Evolutionary conservation across 2,329 filamentous ascomycete species (phyloP).

Genomic region (Myriosclerotinia scirpicola): DNA sequence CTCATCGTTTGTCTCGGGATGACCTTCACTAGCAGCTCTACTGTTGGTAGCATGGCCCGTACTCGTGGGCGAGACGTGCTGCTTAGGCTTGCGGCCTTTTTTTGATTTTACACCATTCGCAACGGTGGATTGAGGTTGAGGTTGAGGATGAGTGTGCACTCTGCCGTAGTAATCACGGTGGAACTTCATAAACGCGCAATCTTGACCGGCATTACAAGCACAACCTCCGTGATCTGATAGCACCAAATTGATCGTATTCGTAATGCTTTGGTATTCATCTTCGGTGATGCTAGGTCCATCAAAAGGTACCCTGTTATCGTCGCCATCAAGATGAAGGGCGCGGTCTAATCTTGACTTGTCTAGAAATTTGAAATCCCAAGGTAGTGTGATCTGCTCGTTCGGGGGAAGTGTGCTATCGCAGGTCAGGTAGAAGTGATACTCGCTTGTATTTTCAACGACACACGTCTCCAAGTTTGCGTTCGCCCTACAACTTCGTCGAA

Average conservation of each 20-base stretch:
- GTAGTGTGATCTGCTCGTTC: slow-evolving; percentile 62
- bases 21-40: slow-evolving; percentile 62
- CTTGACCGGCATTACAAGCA: slow-evolving; percentile 65
- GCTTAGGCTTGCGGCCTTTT: slow-evolving; percentile 51
- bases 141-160: slow-evolving; percentile 49
- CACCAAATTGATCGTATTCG: slow-evolving; percentile 66
- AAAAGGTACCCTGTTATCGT: slow-evolving; percentile 50
- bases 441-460: slow-evolving; percentile 69
- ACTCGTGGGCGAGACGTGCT: slow-evolving; percentile 60
- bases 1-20: slow-evolving; percentile 55
- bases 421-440: slow-evolving; percentile 92
- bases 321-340: slow-evolving; percentile 57
- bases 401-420: slow-evolving; percentile 73
- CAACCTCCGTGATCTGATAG: slow-evolving; percentile 78
- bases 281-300: slow-evolving; percentile 45
- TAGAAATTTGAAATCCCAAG: slow-evolving; percentile 66
- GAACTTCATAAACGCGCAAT: slow-evolving; percentile 65
- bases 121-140: slow-evolving; percentile 24
- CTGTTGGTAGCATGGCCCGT: slow-evolving; percentile 63
- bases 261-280: slow-evolving; percentile 59
- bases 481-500: slow-evolving; percentile 87
- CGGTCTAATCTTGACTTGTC: slow-evolving; percentile 57
- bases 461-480: slow-evolving; percentile 82
- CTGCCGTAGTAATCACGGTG: slow-evolving; percentile 57
- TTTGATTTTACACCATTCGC: slow-evolving; percentile 41